These are phyloP conservation scores for Naumovozyma castellii DNA, from an alignment of 805 yeast genomes.

Conservation along the genomic window DNA sequence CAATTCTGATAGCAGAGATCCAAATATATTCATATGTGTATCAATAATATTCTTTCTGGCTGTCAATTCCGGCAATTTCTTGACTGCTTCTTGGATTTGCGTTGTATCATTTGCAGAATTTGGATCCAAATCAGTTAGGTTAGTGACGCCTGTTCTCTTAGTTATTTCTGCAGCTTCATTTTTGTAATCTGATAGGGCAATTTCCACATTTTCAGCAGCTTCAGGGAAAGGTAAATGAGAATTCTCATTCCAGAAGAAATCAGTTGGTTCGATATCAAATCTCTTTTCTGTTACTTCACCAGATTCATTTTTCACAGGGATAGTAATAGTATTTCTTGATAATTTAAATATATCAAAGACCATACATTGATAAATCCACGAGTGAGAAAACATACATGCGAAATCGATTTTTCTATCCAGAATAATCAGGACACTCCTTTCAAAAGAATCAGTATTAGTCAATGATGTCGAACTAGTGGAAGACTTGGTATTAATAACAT, in stretches of 20 bases:
- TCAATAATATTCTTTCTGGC: constrained; percentile 82
- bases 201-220: constrained; percentile 94
- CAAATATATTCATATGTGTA: constrained; percentile 92
- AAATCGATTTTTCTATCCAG: constrained; percentile 85
- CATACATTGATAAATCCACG: constrained; percentile 96
- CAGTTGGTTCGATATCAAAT: constrained; percentile 86
- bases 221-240: constrained; percentile 91
- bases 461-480: constrained; percentile 11
- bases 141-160: constrained; percentile 55
- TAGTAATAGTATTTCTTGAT: constrained; percentile 70
- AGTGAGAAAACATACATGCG: constrained; percentile 89
- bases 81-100: constrained; percentile 77
- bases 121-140: constrained; percentile 66
- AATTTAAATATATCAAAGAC: constrained; percentile 85
- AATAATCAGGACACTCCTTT: constrained; percentile 68
- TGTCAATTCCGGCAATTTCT: constrained; percentile 85
- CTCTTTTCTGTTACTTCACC: constrained; percentile 39
- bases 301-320: constrained; percentile 35
- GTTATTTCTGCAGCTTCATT: constrained; percentile 83
- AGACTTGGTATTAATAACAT: constrained; percentile 55
- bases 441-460: constrained; percentile 28
- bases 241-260: constrained; percentile 84
- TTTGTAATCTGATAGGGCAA: constrained; percentile 71
- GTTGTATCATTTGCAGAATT: constrained; percentile 43
- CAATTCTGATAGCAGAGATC: constrained; percentile 70